Evolutionary conservation across 768 basidiomycete species (phyloP).

Genomic region (Baorangia bicolor): DNA sequence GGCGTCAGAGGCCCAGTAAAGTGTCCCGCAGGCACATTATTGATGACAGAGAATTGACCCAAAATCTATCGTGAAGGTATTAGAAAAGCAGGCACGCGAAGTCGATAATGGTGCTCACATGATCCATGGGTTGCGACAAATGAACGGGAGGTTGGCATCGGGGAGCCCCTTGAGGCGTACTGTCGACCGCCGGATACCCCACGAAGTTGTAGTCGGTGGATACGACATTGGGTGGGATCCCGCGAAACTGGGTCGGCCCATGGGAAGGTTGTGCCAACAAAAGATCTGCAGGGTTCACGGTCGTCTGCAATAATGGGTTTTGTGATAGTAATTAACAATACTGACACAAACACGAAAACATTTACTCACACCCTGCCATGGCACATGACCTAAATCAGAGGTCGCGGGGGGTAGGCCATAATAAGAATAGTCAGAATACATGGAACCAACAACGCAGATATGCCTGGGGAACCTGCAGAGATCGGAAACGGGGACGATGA

Average conservation of each 20-base stretch:
- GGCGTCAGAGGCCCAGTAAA: neutral
- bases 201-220: neutral
- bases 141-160: neutral
- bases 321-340: neutral
- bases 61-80: neutral
- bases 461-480: neutral
- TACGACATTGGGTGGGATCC: no score
- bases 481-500: neutral
- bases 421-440: neutral
- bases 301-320: neutral
- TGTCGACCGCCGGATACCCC: neutral
- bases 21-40: no score
- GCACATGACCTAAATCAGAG: neutral
- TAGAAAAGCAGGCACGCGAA: no score
- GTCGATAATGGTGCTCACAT: constrained; percentile 3
- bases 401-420: neutral
- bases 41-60: neutral
- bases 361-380: constrained; percentile 8
- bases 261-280: neutral
- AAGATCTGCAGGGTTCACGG: constrained; percentile 1
- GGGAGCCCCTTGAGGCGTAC: neutral
- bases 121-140: neutral
- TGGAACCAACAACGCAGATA: neutral
- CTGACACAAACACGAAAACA: neutral
- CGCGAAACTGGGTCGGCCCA: neutral